Conservation (phyloP, 1,284 basidiomycete species). For the Heterobasidion occidentale region DNA sequence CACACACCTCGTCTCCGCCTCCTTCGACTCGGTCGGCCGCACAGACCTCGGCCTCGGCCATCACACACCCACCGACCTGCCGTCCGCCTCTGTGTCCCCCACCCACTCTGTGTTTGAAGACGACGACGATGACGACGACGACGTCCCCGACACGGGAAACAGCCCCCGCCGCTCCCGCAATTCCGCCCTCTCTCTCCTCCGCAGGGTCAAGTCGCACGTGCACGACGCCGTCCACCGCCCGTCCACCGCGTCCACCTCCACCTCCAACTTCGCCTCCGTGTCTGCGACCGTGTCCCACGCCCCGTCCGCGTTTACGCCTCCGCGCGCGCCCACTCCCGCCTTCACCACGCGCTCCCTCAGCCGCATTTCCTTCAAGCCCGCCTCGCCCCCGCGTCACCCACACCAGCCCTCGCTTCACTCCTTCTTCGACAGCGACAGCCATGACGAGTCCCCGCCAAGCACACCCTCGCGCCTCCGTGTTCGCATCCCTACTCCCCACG, state of each 20-base stretch:
- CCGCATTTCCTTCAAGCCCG: too few relatives aligned
- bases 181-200: conserved; percentile 1
- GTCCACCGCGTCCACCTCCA: background rate
- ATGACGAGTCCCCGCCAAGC: too few relatives aligned
- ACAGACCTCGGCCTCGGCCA: background rate
- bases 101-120: background rate
- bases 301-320: background rate
- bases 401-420: background rate
- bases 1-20: conserved; percentile 4
- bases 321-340: background rate
- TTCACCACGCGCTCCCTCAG: background rate
- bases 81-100: background rate
- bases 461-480: too few relatives aligned
- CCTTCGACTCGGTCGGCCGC: conserved; percentile 1
- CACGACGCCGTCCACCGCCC: background rate
- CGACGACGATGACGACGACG: background rate
- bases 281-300: background rate
- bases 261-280: background rate
- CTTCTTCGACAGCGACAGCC: background rate
- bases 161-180: background rate
- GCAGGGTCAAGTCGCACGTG: conserved; percentile 3
- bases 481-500: too few relatives aligned
- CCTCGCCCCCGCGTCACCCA: background rate
- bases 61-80: too few relatives aligned
- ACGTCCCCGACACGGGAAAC: background rate